Evolutionary conservation across 179 eudicot species (phyloP).

Genomic region (Amaranthus tricolor): DNA sequence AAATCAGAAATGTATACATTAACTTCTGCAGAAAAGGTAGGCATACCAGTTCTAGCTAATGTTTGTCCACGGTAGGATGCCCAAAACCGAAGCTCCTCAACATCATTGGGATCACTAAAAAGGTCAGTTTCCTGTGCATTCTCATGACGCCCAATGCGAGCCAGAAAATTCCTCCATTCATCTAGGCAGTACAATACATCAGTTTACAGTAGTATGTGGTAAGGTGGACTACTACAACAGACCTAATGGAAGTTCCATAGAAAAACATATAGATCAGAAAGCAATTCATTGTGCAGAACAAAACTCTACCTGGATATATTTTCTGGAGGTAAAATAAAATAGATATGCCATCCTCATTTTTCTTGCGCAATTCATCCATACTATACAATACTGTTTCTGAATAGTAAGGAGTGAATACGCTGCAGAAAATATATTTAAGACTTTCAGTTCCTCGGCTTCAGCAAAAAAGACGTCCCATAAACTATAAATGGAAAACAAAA

Average conservation of each 20-base stretch:
- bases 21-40: background rate
- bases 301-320: slow-evolving; percentile 81
- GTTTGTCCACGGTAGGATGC: slow-evolving; percentile 99
- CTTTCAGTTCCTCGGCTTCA: background rate
- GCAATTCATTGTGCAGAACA: background rate
- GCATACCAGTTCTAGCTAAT: slow-evolving; percentile 88
- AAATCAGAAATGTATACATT: background rate
- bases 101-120: slow-evolving; percentile 68
- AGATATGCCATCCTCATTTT: slow-evolving; percentile 97
- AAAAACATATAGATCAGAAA: background rate
- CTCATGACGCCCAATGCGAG: slow-evolving; percentile 95
- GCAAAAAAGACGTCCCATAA: background rate
- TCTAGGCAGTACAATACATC: slow-evolving; percentile 37
- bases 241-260: background rate
- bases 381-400: slow-evolving; percentile 93
- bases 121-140: slow-evolving; percentile 69
- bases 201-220: background rate
- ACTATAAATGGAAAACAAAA: background rate
- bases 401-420: slow-evolving; percentile 96
- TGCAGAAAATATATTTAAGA: slow-evolving; percentile 37
- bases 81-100: slow-evolving; percentile 92
- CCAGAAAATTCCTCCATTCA: slow-evolving; percentile 97
- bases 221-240: background rate
- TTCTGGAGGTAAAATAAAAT: slow-evolving; percentile 93
- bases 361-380: slow-evolving; percentile 70